Percentiles rank a stretch among this genome's conserved stretches.
Evolutionary conservation across 805 yeast genomes (phyloP).

Genomic region (Candida easanensis): DNA sequence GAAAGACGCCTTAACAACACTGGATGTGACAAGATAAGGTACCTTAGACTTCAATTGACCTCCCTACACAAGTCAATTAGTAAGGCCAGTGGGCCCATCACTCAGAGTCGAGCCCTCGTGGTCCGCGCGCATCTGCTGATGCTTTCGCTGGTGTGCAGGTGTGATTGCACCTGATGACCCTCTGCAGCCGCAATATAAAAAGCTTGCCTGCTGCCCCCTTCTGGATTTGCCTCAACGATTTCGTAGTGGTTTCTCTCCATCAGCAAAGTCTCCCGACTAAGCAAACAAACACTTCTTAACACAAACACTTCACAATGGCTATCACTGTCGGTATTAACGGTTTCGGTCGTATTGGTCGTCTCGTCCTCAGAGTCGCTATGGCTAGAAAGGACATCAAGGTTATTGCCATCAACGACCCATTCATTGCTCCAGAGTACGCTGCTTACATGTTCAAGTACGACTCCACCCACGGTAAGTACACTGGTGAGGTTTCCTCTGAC

Average conservation of each 20-base stretch:
- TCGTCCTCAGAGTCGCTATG: slow-evolving; percentile 81
- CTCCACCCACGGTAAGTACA: slow-evolving; percentile 85
- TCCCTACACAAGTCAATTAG: no score
- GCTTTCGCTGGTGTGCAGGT: slow-evolving; percentile 1
- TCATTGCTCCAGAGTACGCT: slow-evolving; percentile 86
- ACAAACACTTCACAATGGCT: slow-evolving; percentile 17
- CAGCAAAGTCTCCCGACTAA: slow-evolving; percentile 1
- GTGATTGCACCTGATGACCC: slow-evolving; percentile 1
- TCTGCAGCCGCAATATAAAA: slow-evolving; percentile 2
- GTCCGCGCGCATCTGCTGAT: slow-evolving; percentile 15
- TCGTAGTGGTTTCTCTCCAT: neutral
- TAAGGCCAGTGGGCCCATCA: no score
- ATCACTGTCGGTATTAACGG: slow-evolving; percentile 78
- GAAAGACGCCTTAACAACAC: no score
- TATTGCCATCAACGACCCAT: slow-evolving; percentile 89
- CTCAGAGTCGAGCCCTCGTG: neutral
- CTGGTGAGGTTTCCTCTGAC: slow-evolving; percentile 64
- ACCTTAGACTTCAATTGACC: neutral
- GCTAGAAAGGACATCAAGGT: slow-evolving; percentile 51
- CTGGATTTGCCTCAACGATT: neutral
- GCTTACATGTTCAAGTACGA: slow-evolving; percentile 95
- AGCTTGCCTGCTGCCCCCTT: neutral
- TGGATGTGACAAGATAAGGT: no score
- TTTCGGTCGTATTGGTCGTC: slow-evolving; percentile 92
- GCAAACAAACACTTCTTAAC: neutral